Conservation (phyloP, 2,329 filamentous ascomycete genomes). For the Blastomyces parvus region DNA sequence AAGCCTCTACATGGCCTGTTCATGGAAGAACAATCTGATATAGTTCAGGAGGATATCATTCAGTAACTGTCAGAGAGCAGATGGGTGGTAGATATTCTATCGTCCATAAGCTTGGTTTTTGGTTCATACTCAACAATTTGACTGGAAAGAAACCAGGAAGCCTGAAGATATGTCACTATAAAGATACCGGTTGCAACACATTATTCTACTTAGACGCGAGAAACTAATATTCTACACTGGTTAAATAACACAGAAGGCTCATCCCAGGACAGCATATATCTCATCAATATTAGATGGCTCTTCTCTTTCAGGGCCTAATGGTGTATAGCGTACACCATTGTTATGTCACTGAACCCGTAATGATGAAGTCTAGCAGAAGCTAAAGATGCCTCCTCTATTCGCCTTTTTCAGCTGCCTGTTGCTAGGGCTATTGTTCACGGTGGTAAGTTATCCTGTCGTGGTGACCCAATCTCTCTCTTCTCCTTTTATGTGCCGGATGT, state of each 20-base stretch:
- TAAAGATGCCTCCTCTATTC: conserved; percentile 18
- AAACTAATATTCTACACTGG: no score
- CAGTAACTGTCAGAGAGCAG: not conserved
- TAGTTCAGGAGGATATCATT: not conserved
- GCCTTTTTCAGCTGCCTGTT: conserved; percentile 17
- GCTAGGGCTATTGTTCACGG: conserved; percentile 21
- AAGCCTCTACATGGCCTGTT: no score
- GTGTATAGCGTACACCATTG: conserved; percentile 20
- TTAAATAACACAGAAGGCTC: no score
- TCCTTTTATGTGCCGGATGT: no score
- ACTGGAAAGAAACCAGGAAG: conserved; percentile 10
- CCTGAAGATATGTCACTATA: conserved; percentile 7
- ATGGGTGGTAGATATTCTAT: not conserved
- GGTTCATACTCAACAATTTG: conserved; percentile 10
- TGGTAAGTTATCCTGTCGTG: conserved; percentile 12
- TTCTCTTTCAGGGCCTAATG: conserved; percentile 18
- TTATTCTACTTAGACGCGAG: not conserved
- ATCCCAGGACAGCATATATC: conserved; percentile 15
- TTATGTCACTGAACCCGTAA: conserved; percentile 17
- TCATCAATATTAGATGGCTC: conserved; percentile 22
- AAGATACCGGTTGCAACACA: conserved; percentile 7
- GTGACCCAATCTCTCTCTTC: no score
- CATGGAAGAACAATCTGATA: no score
- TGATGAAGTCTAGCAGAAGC: conserved; percentile 19
- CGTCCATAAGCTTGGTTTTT: not conserved